Percentiles rank a stretch among this genome's conserved stretches.
These are phyloP conservation scores for Diplogelasinospora grovesii DNA, from an alignment of 495 filamentous ascomycete genomes.

Conservation along the genomic window DNA sequence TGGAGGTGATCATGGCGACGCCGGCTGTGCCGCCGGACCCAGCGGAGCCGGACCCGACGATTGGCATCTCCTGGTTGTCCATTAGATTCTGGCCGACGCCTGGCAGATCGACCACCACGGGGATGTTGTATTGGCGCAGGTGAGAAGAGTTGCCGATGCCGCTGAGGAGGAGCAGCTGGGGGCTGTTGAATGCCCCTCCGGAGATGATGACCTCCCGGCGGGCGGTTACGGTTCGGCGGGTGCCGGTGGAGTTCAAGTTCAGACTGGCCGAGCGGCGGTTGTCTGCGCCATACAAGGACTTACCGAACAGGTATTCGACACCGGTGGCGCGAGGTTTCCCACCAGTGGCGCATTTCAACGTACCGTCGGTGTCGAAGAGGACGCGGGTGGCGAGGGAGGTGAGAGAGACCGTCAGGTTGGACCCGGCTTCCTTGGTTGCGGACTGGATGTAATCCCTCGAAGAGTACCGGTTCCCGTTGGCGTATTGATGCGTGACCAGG, in stretches of 20 bases:
- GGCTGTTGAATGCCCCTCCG: conserved; percentile 45
- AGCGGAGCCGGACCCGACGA: conserved; percentile 22
- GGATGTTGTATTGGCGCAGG: conserved; percentile 31
- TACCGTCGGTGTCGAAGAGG: conserved; percentile 21
- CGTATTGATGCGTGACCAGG: conserved; percentile 24
- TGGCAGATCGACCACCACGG: conserved; percentile 39
- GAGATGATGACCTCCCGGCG: conserved; percentile 49
- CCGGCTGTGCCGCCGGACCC: conserved; percentile 21
- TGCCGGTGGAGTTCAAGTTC: conserved; percentile 26
- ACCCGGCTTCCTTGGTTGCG: conserved; percentile 13
- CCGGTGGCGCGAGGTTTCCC: conserved; percentile 23
- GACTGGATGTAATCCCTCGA: conserved; percentile 31
- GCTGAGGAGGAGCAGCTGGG: conserved; percentile 44
- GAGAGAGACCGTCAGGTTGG: conserved; percentile 28
- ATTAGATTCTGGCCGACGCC: conserved; percentile 51
- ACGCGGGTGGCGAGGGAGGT: conserved; percentile 30
- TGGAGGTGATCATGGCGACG: conserved; percentile 30
- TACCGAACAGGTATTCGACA: conserved; percentile 28
- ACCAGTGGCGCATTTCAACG: conserved; percentile 12
- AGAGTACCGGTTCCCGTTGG: conserved; percentile 30
- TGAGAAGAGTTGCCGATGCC: conserved; percentile 32
- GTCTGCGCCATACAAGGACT: conserved; percentile 27
- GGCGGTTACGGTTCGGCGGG: conserved; percentile 29
- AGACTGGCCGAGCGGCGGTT: conserved; percentile 18
- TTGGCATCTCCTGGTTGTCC: conserved; percentile 43